Evolutionary conservation across 2,329 filamentous ascomycete genomes (phyloP).

Genomic region (Colletotrichum chrysophilum): DNA sequence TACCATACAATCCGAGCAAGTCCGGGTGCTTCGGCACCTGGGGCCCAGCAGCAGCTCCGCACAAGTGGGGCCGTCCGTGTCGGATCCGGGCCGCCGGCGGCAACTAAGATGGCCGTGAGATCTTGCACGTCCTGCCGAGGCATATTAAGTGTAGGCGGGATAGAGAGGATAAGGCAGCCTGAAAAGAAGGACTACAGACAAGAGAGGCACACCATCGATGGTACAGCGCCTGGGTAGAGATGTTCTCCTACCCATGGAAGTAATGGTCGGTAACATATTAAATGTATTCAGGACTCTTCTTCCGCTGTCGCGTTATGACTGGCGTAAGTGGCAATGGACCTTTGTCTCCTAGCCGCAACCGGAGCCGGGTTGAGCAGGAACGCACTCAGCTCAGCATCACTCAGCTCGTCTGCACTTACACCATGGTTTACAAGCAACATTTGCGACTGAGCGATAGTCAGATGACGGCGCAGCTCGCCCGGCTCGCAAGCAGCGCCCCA

Average conservation of each 20-base stretch:
- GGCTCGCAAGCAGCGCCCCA: not conserved
- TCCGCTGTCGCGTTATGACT: not conserved
- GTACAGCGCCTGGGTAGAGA: not conserved
- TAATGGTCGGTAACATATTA: not conserved
- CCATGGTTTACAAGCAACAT: not conserved
- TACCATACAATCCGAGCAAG: not conserved
- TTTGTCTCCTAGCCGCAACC: not conserved
- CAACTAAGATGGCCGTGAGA: not conserved
- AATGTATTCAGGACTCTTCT: not conserved
- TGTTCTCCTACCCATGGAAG: not conserved
- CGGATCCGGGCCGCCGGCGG: not conserved
- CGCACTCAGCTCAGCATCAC: not conserved
- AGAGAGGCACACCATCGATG: not conserved
- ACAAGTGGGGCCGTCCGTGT: not conserved
- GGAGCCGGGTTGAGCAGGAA: not conserved
- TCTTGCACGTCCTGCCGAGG: accelerated
- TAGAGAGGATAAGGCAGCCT: accelerated
- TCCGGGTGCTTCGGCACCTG: not conserved
- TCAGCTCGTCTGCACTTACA: not conserved
- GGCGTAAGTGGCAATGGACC: not conserved
- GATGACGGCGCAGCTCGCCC: not conserved
- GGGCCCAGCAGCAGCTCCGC: not conserved
- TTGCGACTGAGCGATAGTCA: not conserved
- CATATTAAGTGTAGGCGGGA: not conserved
- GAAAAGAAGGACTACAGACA: accelerated